These are phyloP conservation scores for Vararia minispora DNA, from an alignment of 768 basidiomycete species.

Conservation along the genomic window DNA sequence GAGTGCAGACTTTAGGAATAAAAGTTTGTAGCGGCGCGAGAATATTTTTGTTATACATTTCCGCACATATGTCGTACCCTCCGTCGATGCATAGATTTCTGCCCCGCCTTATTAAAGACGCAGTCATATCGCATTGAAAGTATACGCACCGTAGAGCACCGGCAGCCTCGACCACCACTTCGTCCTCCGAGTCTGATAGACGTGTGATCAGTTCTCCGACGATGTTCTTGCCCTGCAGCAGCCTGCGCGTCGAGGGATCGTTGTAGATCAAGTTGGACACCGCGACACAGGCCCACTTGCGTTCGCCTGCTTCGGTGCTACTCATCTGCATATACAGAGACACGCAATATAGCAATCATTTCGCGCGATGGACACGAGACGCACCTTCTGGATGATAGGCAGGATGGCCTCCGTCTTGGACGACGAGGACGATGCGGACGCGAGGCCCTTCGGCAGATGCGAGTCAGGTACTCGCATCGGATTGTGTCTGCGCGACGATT, in stretches of 20 bases:
- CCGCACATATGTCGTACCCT: slow-evolving; percentile 89
- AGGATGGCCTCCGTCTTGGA: slow-evolving; percentile 70
- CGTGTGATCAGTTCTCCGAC: slow-evolving; percentile 79
- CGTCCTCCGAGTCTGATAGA: slow-evolving; percentile 83
- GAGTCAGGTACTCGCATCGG: slow-evolving; percentile 90
- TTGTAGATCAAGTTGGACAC: slow-evolving; percentile 95
- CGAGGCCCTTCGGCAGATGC: slow-evolving; percentile 76
- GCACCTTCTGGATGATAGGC: slow-evolving; percentile 86
- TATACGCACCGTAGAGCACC: slow-evolving; percentile 70
- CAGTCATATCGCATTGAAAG: background rate
- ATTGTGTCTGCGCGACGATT: slow-evolving; percentile 77
- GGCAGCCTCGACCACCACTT: slow-evolving; percentile 81
- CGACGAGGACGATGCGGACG: slow-evolving; percentile 59
- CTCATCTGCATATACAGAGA: slow-evolving; percentile 43
- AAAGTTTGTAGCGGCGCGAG: slow-evolving; percentile 65
- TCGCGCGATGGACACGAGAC: slow-evolving; percentile 1
- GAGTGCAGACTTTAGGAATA: slow-evolving; percentile 55
- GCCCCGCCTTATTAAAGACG: slow-evolving; percentile 1
- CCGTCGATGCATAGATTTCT: slow-evolving; percentile 95
- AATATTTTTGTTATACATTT: slow-evolving; percentile 96
- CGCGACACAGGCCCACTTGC: slow-evolving; percentile 94
- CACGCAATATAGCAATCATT: background rate
- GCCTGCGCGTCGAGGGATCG: slow-evolving; percentile 81
- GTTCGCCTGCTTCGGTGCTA: slow-evolving; percentile 63
- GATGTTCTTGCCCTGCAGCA: slow-evolving; percentile 86